These are phyloP conservation scores for Lasiodiplodia hormozganensis DNA, from an alignment of 2,329 filamentous ascomycete species.

Conservation along the genomic window DNA sequence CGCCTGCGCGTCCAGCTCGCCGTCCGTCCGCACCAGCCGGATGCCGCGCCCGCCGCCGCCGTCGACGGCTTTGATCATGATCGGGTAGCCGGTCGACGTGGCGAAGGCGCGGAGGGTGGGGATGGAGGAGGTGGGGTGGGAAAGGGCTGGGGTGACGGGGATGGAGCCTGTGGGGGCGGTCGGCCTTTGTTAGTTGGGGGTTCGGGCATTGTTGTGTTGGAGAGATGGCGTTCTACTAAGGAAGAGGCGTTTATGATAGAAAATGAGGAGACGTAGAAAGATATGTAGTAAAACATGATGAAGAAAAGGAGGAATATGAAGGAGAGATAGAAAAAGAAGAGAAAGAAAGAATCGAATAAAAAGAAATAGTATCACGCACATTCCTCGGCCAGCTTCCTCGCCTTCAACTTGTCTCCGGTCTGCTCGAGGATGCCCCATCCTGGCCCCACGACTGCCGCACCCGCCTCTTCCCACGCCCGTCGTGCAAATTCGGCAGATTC, in stretches of 20 bases:
- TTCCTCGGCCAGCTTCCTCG: conserved; percentile 58
- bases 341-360: background rate
- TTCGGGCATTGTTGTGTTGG: background rate
- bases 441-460: conserved; percentile 60
- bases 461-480: conserved; percentile 58
- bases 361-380: conserved; percentile 42
- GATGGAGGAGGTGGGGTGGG: conserved; percentile 50
- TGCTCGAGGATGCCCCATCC: conserved; percentile 62
- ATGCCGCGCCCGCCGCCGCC: conserved; percentile 69
- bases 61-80: conserved; percentile 71
- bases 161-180: conserved; percentile 46
- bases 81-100: conserved; percentile 57
- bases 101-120: conserved; percentile 65
- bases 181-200: background rate
- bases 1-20: conserved; percentile 44
- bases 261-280: too few relatives aligned
- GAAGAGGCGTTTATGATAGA: too few relatives aligned
- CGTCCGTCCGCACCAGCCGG: conserved; percentile 56
- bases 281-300: too few relatives aligned
- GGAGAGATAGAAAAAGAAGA: background rate
- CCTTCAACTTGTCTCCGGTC: conserved; percentile 65
- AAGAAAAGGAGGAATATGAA: too few relatives aligned
- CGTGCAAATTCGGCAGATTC: conserved; percentile 60
- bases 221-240: too few relatives aligned
- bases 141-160: conserved; percentile 59